phyloP scores from a whole-genome alignment of 2,329 filamentous ascomycete genomes.

The Grosmannia huntii region DNA sequence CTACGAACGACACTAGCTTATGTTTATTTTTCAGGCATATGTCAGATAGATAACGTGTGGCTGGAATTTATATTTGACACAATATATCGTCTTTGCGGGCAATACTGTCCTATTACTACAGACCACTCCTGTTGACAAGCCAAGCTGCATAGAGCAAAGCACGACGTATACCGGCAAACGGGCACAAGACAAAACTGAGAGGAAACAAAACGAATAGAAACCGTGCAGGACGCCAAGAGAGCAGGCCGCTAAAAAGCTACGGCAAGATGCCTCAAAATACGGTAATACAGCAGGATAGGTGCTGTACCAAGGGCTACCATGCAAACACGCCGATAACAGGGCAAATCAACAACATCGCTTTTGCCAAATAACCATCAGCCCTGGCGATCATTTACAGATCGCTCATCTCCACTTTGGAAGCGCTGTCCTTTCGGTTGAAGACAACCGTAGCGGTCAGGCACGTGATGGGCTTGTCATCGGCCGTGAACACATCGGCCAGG shows the following conservation, averaged over 20 bases:
- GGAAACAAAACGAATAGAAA: not conserved
- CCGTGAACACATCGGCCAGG: slow-evolving; percentile 68
- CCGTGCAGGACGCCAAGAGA: not conserved
- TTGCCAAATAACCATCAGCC: not conserved
- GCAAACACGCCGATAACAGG: not conserved
- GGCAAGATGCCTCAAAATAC: not conserved
- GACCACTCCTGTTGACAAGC: not conserved
- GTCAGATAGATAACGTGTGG: not conserved
- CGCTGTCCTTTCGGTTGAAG: slow-evolving; percentile 34
- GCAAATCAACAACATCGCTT: not conserved
- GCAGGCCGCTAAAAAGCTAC: not conserved
- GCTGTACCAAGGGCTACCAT: not conserved
- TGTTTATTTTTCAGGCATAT: not conserved
- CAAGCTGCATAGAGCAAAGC: not conserved
- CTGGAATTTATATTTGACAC: not conserved
- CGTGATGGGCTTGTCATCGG: slow-evolving; percentile 62
- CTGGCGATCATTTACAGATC: not conserved
- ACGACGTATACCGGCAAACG: not conserved
- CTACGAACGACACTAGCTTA: not conserved
- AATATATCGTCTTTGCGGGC: not conserved
- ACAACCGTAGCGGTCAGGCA: slow-evolving; percentile 67
- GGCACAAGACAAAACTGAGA: not conserved
- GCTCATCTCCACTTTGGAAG: slow-evolving; percentile 2
- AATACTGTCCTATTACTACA: not conserved
- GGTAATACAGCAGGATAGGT: not conserved